Conservation (phyloP, 78 protist genomes). For the Isochrysis galbana region DNA sequence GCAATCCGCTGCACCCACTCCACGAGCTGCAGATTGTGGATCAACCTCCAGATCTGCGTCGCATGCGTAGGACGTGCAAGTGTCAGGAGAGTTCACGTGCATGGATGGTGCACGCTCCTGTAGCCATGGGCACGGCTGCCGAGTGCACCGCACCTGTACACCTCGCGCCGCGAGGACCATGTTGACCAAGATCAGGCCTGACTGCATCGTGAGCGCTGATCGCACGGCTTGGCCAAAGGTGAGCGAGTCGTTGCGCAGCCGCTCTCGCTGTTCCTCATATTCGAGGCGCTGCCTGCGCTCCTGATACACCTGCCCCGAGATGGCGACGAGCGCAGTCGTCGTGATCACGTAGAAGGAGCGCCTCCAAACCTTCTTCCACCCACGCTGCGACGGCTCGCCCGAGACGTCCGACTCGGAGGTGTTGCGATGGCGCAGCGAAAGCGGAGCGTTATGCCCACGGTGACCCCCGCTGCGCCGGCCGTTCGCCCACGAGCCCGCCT, state of each 20-base stretch:
- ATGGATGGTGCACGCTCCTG: no score
- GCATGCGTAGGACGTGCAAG: no score
- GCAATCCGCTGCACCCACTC: background rate
- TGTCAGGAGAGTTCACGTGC: no score
- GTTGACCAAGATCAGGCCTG: background rate
- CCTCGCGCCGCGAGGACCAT: background rate
- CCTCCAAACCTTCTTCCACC: background rate
- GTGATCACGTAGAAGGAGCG: background rate
- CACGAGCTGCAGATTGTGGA: background rate
- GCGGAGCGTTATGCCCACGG: background rate
- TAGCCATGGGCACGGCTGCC: no score
- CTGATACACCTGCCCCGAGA: background rate
- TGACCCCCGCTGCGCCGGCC: background rate
- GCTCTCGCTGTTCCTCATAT: background rate
- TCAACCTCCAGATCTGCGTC: background rate
- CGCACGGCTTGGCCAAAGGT: background rate
- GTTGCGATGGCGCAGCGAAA: background rate
- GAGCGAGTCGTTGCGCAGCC: background rate
- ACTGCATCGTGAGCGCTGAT: background rate
- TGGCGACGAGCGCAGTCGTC: background rate
- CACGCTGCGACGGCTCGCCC: background rate
- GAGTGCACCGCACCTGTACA: no score
- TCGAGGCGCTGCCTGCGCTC: background rate
- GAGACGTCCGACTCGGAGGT: no score
- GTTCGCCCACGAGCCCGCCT: background rate